phyloP scores from a whole-genome alignment of 768 basidiomycete genomes.

The Hygrophorus pudorinus region DNA sequence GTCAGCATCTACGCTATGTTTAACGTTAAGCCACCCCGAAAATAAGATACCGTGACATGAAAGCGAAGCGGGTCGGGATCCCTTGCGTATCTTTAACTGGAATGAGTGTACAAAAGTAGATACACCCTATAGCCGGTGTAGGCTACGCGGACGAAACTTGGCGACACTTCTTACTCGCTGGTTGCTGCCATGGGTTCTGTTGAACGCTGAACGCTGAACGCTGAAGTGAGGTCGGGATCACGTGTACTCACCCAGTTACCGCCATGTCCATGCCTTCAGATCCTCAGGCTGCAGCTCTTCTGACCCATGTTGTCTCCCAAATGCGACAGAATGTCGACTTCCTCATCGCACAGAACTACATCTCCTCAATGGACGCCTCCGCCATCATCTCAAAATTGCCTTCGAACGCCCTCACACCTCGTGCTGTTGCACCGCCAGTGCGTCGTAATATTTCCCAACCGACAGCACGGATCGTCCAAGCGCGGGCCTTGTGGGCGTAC shows the following conservation, averaged over 20 bases:
- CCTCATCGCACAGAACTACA: slow-evolving; percentile 36
- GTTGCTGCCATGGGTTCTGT: no score
- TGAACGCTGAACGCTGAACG: no score
- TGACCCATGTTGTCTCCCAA: slow-evolving; percentile 45
- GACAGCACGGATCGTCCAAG: slow-evolving; percentile 21
- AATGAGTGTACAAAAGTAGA: no score
- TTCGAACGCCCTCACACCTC: slow-evolving; percentile 5
- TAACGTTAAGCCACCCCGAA: no score
- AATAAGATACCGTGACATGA: no score
- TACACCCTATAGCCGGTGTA: no score
- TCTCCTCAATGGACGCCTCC: slow-evolving; percentile 35
- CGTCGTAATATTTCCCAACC: slow-evolving; percentile 7
- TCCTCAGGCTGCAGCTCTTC: slow-evolving; percentile 22
- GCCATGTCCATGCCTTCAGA: background rate
- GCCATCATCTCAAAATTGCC: slow-evolving; percentile 36
- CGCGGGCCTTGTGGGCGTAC: slow-evolving; percentile 54
- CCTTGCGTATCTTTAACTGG: no score
- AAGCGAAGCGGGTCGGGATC: no score
- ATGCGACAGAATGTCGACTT: slow-evolving; percentile 48
- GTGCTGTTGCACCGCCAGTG: slow-evolving; percentile 1
- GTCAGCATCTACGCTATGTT: no score
- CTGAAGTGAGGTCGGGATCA: no score
- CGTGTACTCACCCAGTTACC: background rate
- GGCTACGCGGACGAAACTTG: no score
- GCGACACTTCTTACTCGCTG: no score